phyloP scores from a whole-genome alignment of 495 filamentous ascomycete genomes.

The Aspergillus cavernicola region DNA sequence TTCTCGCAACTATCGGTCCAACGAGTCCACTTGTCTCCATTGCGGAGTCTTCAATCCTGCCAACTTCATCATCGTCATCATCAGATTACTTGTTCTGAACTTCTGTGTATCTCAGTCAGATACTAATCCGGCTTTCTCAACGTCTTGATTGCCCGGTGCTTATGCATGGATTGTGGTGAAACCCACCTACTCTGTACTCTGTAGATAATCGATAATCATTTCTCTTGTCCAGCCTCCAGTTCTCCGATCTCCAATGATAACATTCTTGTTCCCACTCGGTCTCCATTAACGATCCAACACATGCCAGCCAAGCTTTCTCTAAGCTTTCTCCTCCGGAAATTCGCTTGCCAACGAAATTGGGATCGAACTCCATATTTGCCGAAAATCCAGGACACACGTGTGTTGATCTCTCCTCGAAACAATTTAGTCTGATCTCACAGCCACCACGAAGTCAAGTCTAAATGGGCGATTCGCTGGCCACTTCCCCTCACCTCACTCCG shows the following conservation, averaged over 20 bases:
- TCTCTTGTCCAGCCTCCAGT: no score
- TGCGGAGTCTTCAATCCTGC: no score
- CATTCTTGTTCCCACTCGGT: not conserved
- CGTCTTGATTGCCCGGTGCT: no score
- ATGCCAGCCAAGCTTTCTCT: conserved; percentile 23
- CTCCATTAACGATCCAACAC: not conserved
- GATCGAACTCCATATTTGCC: not conserved
- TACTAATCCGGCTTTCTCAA: no score
- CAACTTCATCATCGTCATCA: no score
- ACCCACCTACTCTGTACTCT: no score
- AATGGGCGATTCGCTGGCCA: conserved; percentile 2
- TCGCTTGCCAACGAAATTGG: not conserved
- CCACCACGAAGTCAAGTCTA: not conserved
- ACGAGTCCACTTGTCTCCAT: no score
- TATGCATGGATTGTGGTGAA: no score
- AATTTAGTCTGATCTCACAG: conserved; percentile 3
- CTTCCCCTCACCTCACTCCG: conserved; percentile 4
- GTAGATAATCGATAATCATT: no score
- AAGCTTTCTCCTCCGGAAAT: conserved; percentile 16
- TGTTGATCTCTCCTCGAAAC: not conserved
- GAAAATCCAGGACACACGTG: not conserved
- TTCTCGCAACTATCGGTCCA: no score
- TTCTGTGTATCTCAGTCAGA: no score
- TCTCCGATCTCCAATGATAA: not conserved
- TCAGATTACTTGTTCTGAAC: no score